These are phyloP conservation scores for Speleostelium caveatum DNA, from an alignment of 78 protist species.

Conservation along the genomic window DNA sequence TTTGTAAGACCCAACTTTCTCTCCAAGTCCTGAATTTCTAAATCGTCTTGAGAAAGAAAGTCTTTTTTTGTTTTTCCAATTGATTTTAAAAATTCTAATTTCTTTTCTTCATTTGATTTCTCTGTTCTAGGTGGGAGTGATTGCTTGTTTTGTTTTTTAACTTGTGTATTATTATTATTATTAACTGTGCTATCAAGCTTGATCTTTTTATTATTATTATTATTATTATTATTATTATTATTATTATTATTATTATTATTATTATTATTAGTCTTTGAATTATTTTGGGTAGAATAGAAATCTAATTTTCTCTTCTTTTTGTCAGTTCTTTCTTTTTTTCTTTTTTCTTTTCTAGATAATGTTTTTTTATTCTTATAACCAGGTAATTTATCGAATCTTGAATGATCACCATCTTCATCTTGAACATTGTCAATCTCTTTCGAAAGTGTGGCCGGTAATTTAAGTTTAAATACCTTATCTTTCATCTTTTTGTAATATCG, in stretches of 20 bases:
- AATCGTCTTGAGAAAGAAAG: slow-evolving; percentile 22
- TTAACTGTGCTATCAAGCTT: too few relatives aligned
- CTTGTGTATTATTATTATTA: neutral
- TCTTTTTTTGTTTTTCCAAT: slow-evolving; percentile 19
- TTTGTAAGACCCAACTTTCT: slow-evolving; percentile 19
- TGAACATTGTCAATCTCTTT: neutral
- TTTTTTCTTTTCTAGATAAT: slow-evolving; percentile 31
- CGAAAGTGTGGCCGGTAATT: slow-evolving; percentile 18
- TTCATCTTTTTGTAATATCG: neutral
- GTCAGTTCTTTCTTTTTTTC: slow-evolving; percentile 38
- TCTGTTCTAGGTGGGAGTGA: neutral
- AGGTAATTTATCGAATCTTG: neutral
- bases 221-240: neutral
- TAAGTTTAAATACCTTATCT: slow-evolving; percentile 10
- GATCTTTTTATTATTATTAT: neutral
- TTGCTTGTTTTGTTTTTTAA: neutral
- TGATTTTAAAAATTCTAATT: slow-evolving; percentile 34
- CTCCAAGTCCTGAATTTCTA: slow-evolving; percentile 24
- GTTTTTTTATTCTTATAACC: slow-evolving; percentile 14
- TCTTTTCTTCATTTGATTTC: slow-evolving; percentile 33
- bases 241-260: neutral
- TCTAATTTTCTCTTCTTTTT: slow-evolving; percentile 52
- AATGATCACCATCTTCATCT: neutral
- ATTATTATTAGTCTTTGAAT: too few relatives aligned
- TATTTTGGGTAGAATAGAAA: neutral